Conservation (phyloP, 2,329 filamentous ascomycete species). For the Coleophoma crateriformis region DNA sequence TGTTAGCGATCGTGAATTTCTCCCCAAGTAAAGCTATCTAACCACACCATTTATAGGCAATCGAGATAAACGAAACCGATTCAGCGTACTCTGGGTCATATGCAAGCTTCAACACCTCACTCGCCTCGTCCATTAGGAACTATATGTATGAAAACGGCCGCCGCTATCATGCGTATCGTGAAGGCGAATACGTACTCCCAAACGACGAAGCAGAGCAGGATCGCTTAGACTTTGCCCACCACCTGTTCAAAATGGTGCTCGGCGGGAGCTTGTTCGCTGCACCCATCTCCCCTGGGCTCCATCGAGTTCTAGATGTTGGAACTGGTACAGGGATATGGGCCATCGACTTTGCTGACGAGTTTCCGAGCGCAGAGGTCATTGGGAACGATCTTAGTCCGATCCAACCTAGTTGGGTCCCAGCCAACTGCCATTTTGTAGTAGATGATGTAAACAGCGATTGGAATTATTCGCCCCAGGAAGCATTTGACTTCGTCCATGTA, state of each 20-base stretch:
- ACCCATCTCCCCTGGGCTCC: slow-evolving; percentile 11
- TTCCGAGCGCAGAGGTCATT: slow-evolving; percentile 22
- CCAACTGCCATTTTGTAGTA: slow-evolving; percentile 43
- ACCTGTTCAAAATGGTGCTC: slow-evolving; percentile 32
- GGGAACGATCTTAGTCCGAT: slow-evolving; percentile 38
- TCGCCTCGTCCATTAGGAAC: slow-evolving; percentile 34
- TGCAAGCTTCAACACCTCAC: slow-evolving; percentile 9
- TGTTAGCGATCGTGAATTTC: too few relatives aligned
- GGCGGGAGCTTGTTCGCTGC: background rate
- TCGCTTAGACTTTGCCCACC: slow-evolving; percentile 50
- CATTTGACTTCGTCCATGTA: slow-evolving; percentile 27
- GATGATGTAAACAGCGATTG: slow-evolving; percentile 44
- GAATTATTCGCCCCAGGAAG: slow-evolving; percentile 18
- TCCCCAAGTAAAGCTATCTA: too few relatives aligned
- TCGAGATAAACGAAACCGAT: too few relatives aligned
- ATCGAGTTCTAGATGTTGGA: slow-evolving; percentile 7
- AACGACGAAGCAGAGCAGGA: slow-evolving; percentile 57
- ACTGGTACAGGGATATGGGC: slow-evolving; percentile 1
- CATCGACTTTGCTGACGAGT: slow-evolving; percentile 18
- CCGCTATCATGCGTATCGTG: slow-evolving; percentile 51
- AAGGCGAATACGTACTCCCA: slow-evolving; percentile 51
- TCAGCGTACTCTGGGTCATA: too few relatives aligned
- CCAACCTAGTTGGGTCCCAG: slow-evolving; percentile 35
- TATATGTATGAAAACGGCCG: slow-evolving; percentile 53
- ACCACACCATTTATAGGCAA: too few relatives aligned